Evolutionary conservation across 2,329 filamentous ascomycete species (phyloP).

Genomic region (Beauveria bassiana): DNA sequence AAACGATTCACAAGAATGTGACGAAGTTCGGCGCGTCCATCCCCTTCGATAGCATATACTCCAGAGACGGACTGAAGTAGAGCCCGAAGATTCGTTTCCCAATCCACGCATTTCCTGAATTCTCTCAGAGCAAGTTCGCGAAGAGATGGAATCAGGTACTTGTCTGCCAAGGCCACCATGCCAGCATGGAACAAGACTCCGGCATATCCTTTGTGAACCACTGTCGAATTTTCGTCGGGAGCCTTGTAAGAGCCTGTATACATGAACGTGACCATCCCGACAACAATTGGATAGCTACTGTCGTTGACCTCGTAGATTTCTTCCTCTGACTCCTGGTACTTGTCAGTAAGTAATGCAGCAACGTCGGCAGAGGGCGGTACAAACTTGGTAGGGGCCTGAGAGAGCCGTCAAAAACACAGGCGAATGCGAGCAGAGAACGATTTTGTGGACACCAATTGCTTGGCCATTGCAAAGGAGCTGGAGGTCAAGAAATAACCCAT

Average conservation of each 20-base stretch:
- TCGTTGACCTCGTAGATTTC: neutral
- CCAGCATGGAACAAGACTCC: neutral
- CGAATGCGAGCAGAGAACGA: neutral
- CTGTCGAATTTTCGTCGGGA: no score
- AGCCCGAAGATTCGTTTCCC: neutral
- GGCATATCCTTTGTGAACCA: no score
- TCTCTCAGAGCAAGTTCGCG: neutral
- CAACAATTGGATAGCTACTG: neutral
- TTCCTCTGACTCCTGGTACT: accelerated
- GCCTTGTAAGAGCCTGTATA: neutral
- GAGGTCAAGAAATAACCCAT: neutral
- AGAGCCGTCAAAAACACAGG: neutral
- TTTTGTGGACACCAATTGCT: neutral
- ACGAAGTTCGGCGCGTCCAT: neutral
- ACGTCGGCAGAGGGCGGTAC: neutral
- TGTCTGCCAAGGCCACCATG: neutral
- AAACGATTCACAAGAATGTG: neutral
- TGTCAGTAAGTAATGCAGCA: neutral
- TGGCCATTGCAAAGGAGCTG: neutral
- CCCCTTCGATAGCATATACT: neutral
- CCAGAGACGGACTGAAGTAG: neutral
- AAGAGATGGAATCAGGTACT: neutral
- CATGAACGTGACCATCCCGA: neutral
- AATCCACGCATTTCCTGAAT: neutral
- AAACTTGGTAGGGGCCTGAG: neutral